Base-by-base conservation (phyloP, 495 filamentous ascomycete genomes). In the Evernia prunastri region DNA sequence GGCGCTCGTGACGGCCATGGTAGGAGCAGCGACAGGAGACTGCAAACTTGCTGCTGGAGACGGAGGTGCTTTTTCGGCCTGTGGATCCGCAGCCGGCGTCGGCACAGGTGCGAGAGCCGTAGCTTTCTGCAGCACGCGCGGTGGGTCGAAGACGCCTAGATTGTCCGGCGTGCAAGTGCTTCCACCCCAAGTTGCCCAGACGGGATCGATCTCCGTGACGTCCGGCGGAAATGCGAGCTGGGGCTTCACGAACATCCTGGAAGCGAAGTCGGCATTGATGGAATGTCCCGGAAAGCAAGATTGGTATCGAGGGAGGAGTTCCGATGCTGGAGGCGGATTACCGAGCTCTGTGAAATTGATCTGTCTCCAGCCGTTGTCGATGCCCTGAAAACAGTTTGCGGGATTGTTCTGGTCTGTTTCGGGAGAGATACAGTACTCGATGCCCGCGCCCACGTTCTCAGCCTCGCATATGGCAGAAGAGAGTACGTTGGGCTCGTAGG, bases 101-200 rank as follows among this genome's bases (percentile, higher is more conserved):
- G 63, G 45, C 7, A 37, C 43, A 35, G 58, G 63, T 1, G 58
- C 63, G 10, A 66, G 58, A 29, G 58, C 63, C 43, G 31, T 66
- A 31, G 63, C 63, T 42, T 59, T 33, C 27, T 47, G 42, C 36
- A 66, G 40, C 25, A 43, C 58, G 9, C 63, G 43, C 10, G 63
- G 63, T 20, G 63, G 63, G 37, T 66, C 63, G 36, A 33, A 43
- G n/a, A 66, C 63, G 9, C 63, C 63, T 35, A 66, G 25, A 20
- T 54, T 49, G 31, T 53, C 35, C 25, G 58, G 57, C 33, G 63
- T 66, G 35, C 63, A 66, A n/a, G 63, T 66, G n/a, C 45, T 49
- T 20, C 31, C 45, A 2, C 63, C 63, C 63, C 58, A 66, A 29
- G 45, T 43, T 33, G 49, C 36, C 57, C 57, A 66, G 23, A 53